phyloP scores from a whole-genome alignment of 2,329 filamentous ascomycete species.

The Aphanocladium album region DNA sequence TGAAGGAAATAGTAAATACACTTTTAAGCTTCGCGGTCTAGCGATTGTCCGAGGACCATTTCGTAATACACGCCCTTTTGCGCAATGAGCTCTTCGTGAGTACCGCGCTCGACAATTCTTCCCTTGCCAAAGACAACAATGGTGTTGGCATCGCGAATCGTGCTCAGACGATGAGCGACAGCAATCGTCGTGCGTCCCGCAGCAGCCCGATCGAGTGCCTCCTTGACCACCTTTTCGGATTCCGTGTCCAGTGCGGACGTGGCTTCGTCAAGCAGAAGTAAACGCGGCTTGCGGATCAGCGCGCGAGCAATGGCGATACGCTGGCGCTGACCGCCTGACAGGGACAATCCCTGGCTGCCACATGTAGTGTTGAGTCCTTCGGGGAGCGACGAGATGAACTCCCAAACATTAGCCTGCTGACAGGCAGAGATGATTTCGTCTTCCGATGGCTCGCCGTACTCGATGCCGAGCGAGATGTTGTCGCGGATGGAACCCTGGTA shows the following conservation, averaged over 20 bases:
- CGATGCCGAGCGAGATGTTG: conserved; percentile 49
- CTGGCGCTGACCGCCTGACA: conserved; percentile 70
- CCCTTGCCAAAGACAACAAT: conserved; percentile 55
- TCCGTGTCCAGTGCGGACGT: conserved; percentile 61
- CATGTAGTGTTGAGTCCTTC: conserved; percentile 59
- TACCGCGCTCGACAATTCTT: conserved; percentile 52
- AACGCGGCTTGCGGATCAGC: conserved; percentile 59
- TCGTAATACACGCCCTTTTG: conserved; percentile 45
- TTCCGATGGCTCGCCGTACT: conserved; percentile 25
- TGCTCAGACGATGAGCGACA: conserved; percentile 57
- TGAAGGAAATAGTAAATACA: background rate
- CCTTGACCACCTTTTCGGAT: conserved; percentile 61
- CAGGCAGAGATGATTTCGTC: conserved; percentile 45
- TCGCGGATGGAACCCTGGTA: conserved; percentile 49
- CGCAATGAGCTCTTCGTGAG: conserved; percentile 52
- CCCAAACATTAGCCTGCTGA: conserved; percentile 49
- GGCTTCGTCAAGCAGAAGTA: conserved; percentile 70
- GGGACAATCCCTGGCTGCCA: conserved; percentile 61
- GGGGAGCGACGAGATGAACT: conserved; percentile 51
- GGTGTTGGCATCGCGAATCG: conserved; percentile 52
- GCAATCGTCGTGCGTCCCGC: conserved; percentile 51
- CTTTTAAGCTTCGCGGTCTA: conserved; percentile 28
- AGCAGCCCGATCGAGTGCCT: conserved; percentile 47
- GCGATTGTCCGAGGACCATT: conserved; percentile 44
- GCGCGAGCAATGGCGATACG: conserved; percentile 68